Evolutionary conservation across 169 alveolate genomes (phyloP), one percentile per base, ranked within the genome.

Genomic region (Cryptosporidium bovis): DNA sequence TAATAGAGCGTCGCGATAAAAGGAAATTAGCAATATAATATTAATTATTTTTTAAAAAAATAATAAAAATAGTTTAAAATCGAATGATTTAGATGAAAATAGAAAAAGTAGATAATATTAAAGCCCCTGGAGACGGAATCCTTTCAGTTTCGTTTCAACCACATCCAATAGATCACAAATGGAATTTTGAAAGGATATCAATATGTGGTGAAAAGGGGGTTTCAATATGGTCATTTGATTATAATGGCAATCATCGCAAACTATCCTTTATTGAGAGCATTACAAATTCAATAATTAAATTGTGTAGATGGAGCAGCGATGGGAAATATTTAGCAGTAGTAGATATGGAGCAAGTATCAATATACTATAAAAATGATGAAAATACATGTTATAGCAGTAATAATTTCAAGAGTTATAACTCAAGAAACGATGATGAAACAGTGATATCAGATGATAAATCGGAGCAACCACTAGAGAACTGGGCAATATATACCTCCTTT

Each of bases 291-390:
- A 29, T 60, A 44, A 62, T 77, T 56, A 77, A 77, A 62, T 56
- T 56, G 51, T 60, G 87, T 36, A 77, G 87, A 60, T 77, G 87
- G 87, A 77, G 87, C 40, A 56, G 27, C 8, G 87, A 77, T 77
- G 87, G 87, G 1, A 77, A 62, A 66, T 77, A 40, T 40, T 60
- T 77, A 15, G 87, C 87, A 24, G 29, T 77, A 24, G 87, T 77
- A 7, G 87, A 77, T 62, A 77, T 77, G 87, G 87, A 77, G 5
- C 87, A 77, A 44, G 56, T 77, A 29, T 51, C 87, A 40, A 48
- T 77, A 20, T 77, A 77, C 46, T 44, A 60, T 46, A 60, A 27
- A 48, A 66, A 31, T 44, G 58, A 66, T 7, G 46, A 27, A 62
- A n/a, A n/a, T 27, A n/a, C 33, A 8, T 13, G 18, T 27, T 15